phyloP scores from a whole-genome alignment of 352 stramenopile species.

The Globisporangium spiculum region DNA sequence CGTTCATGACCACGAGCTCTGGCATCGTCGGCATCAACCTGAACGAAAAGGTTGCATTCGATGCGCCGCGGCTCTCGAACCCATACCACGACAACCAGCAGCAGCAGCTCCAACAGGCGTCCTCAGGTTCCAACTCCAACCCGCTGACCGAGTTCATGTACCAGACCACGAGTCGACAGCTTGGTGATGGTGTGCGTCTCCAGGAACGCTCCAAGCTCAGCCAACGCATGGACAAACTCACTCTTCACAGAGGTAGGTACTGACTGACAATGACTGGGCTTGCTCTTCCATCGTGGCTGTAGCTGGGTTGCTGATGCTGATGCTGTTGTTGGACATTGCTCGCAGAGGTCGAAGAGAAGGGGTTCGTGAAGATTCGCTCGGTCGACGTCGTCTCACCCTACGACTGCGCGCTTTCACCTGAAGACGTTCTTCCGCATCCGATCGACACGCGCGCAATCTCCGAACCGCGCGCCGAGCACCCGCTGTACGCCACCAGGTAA shows the following conservation, averaged over 20 bases:
- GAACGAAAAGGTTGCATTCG: constrained; percentile 58
- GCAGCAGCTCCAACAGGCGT: constrained; percentile 6
- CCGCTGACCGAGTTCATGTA: constrained; percentile 78
- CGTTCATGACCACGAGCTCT: constrained; percentile 86
- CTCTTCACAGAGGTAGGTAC: constrained; percentile 50
- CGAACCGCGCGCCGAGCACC: constrained; percentile 52
- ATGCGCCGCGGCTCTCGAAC: constrained; percentile 42
- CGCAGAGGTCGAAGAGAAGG: constrained; percentile 55
- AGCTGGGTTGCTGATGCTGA: background rate
- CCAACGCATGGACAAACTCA: constrained; percentile 76
- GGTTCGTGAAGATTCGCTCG: constrained; percentile 44
- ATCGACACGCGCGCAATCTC: constrained; percentile 67
- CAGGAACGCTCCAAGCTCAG: constrained; percentile 57
- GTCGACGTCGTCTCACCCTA: constrained; percentile 56
- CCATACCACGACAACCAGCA: constrained; percentile 32
- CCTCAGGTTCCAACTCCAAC: background rate
- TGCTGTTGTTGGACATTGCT: background rate
- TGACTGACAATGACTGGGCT: background rate
- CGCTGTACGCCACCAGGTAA: constrained; percentile 72
- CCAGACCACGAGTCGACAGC: constrained; percentile 54
- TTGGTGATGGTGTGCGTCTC: constrained; percentile 42
- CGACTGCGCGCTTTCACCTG: constrained; percentile 44
- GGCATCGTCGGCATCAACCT: constrained; percentile 82
- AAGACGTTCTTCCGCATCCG: constrained; percentile 46
- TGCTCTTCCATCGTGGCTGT: background rate